These are phyloP conservation scores for Diaporthe ampelina DNA, from an alignment of 2,329 filamentous ascomycete species.

Conservation along the genomic window DNA sequence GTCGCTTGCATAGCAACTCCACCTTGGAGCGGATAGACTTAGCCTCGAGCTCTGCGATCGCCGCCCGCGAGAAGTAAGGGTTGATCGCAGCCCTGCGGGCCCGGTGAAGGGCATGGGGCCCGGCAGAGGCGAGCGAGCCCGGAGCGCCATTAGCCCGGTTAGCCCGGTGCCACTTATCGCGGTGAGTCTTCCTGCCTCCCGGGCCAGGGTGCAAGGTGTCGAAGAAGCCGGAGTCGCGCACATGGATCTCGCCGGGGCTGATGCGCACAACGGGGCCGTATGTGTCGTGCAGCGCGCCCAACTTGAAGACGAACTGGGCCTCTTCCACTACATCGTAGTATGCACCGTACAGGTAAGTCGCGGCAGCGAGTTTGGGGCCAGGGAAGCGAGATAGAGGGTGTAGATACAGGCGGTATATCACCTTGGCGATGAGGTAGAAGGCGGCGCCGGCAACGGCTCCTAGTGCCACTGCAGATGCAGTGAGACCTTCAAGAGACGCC, in stretches of 20 bases:
- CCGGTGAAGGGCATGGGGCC: constrained; percentile 17
- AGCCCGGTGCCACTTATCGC: constrained; percentile 15
- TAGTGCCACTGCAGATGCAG: neutral
- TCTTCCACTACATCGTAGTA: constrained; percentile 25
- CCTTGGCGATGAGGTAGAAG: neutral
- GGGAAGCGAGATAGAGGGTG: constrained; percentile 26
- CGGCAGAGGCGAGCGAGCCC: neutral
- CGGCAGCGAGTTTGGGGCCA: constrained; percentile 19
- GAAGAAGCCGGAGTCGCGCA: constrained; percentile 12
- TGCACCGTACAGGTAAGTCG: neutral
- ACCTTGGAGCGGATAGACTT: constrained; percentile 1
- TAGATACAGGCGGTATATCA: constrained; percentile 14
- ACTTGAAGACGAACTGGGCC: neutral
- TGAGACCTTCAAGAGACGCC: neutral
- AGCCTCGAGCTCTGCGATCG: constrained; percentile 13
- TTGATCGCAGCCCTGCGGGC: neutral
- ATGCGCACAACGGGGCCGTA: constrained; percentile 33
- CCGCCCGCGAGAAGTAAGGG: constrained; percentile 29
- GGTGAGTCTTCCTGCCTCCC: constrained; percentile 1
- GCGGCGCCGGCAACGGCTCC: neutral
- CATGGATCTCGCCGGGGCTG: constrained; percentile 33
- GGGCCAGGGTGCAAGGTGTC: constrained; percentile 11
- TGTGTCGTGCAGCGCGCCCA: constrained; percentile 3
- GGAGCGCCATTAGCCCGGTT: neutral
- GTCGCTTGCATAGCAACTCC: neutral